Evolutionary conservation across 805 yeast species (phyloP).

Genomic region (Candida loeiensis): DNA sequence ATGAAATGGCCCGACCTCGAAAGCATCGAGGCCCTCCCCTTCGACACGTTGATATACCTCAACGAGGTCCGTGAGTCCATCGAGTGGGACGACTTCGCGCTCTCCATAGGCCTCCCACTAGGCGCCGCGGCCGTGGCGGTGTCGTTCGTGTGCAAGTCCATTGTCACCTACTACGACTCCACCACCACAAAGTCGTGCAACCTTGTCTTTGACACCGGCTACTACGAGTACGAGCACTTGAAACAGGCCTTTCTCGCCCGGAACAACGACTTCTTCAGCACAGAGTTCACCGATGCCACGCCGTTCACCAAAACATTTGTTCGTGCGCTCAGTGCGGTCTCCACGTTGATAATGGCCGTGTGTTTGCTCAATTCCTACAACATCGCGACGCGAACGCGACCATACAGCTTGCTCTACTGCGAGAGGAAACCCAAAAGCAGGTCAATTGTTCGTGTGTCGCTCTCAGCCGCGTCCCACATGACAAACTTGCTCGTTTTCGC

Average conservation of each 20-base stretch:
- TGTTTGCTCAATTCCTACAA: slow-evolving; percentile 11
- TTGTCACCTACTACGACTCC: slow-evolving; percentile 24
- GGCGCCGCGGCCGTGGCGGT: slow-evolving; percentile 22
- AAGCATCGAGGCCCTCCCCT: slow-evolving; percentile 29
- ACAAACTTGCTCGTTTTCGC: slow-evolving; percentile 6
- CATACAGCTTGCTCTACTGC: slow-evolving; percentile 33
- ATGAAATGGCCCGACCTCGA: slow-evolving; percentile 7
- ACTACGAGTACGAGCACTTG: slow-evolving; percentile 31
- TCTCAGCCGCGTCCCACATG: slow-evolving; percentile 8
- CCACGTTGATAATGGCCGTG: slow-evolving; percentile 8
- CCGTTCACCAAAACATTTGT: slow-evolving; percentile 12
- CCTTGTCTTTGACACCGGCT: slow-evolving; percentile 33
- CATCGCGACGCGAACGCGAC: slow-evolving; percentile 18
- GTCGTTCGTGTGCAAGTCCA: slow-evolving; percentile 20
- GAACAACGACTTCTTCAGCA: slow-evolving; percentile 5
- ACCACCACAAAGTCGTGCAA: slow-evolving; percentile 28
- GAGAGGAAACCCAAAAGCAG: slow-evolving; percentile 23
- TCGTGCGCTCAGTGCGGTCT: slow-evolving; percentile 16
- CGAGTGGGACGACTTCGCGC: slow-evolving; percentile 40
- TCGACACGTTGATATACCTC: slow-evolving; percentile 33
- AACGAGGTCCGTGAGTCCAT: slow-evolving; percentile 37
- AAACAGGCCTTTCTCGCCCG: slow-evolving; percentile 12
- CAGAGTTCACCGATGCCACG: slow-evolving; percentile 4
- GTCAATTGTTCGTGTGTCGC: slow-evolving; percentile 16
- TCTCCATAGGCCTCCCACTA: slow-evolving; percentile 28